A percentile compares a stretch with the other conserved stretches of the same genome.
These are phyloP conservation scores for Mycena sanguinolenta DNA, from an alignment of 768 basidiomycete genomes.

Conservation along the genomic window DNA sequence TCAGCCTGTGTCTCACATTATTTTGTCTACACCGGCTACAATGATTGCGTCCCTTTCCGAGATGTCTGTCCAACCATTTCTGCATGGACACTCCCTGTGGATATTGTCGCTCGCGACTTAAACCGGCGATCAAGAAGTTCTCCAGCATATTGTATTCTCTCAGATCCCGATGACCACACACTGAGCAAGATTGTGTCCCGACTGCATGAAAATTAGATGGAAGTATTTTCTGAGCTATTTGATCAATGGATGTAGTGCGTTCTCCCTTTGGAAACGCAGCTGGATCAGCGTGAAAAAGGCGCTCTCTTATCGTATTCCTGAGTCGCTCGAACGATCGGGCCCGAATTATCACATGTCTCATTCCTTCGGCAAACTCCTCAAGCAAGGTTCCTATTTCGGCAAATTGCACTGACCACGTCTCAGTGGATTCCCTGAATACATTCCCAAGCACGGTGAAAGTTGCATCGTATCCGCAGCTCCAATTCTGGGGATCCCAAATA, in stretches of 20 bases:
- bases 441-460: background rate
- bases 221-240: background rate
- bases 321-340: too few species aligned
- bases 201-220: background rate
- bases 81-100: too few species aligned
- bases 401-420: background rate
- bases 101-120: background rate
- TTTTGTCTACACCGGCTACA: too few species aligned
- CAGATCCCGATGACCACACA: background rate
- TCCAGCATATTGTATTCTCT: slow-evolving; percentile 1
- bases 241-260: background rate
- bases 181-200: background rate
- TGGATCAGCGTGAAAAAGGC: background rate
- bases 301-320: background rate
- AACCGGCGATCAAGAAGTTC: background rate
- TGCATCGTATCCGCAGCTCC: slow-evolving; percentile 5
- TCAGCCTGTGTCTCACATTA: too few species aligned
- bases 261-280: background rate
- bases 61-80: too few species aligned
- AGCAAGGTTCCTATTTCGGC: too few species aligned
- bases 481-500: background rate
- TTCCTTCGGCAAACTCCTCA: too few species aligned
- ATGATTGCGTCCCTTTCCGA: too few species aligned
- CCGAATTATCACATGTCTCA: background rate
- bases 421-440: background rate